phyloP scores from a whole-genome alignment of 2,329 filamentous ascomycete genomes.

The Didymella pinodella region DNA sequence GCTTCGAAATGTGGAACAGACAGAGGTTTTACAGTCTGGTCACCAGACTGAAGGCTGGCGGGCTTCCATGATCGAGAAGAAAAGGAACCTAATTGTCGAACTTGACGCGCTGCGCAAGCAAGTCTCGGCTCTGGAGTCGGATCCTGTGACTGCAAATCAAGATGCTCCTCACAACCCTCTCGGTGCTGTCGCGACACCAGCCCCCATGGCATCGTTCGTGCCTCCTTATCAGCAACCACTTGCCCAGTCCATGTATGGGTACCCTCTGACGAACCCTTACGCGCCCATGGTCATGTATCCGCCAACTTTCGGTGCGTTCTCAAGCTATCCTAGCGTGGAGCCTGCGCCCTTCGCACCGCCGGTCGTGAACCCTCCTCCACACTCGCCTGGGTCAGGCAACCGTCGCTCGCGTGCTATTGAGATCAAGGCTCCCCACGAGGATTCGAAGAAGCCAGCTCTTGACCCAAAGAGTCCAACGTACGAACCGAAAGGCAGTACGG shows the following conservation, averaged over 20 bases:
- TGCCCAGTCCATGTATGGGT: conserved; percentile 36
- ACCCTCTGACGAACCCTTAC: conserved; percentile 33
- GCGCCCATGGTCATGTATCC: conserved; percentile 41
- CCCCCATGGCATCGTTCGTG: conserved; percentile 29
- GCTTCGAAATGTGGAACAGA: conserved; percentile 48
- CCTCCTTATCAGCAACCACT: conserved; percentile 39
- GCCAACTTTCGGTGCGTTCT: conserved; percentile 32
- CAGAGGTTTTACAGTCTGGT: conserved; percentile 46
- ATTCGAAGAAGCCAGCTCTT: conserved; percentile 42
- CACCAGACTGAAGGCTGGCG: conserved; percentile 47
- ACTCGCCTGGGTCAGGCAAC: conserved; percentile 43
- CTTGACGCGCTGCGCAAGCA: conserved; percentile 48
- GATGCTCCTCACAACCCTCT: conserved; percentile 7
- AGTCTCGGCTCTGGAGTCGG: conserved; percentile 39
- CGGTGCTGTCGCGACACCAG: conserved; percentile 10
- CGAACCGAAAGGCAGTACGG: conserved; percentile 37
- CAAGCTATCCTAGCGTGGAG: conserved; percentile 30
- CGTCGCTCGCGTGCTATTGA: conserved; percentile 52
- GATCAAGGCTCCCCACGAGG: conserved; percentile 50
- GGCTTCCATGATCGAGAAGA: conserved; percentile 46
- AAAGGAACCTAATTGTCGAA: conserved; percentile 47
- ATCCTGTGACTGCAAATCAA: conserved; percentile 18
- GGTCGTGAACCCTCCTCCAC: conserved; percentile 24
- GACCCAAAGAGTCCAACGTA: conserved; percentile 53
- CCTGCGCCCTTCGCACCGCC: conserved; percentile 33